Evolutionary conservation across 1,284 basidiomycete genomes (phyloP).

Genomic region (Sanguinoderma infundibulare): DNA sequence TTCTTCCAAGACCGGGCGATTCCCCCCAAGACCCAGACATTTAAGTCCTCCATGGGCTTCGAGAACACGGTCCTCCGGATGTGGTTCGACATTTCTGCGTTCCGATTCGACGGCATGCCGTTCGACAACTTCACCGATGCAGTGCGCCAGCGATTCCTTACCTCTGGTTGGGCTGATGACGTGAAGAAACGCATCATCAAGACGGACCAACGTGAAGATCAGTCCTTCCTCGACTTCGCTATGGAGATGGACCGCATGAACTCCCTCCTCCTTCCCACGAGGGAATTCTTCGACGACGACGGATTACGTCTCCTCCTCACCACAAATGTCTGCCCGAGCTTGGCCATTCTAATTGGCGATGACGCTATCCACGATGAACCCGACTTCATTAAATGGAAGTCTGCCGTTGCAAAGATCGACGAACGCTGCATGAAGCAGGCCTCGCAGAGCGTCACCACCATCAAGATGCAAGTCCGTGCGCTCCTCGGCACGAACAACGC

Average conservation of each 20-base stretch:
- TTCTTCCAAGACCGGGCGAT: background rate
- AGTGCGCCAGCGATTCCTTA: background rate
- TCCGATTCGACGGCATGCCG: background rate
- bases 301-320: background rate
- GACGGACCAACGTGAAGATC: background rate
- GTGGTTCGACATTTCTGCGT: background rate
- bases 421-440: too few relatives aligned
- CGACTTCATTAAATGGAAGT: too few relatives aligned
- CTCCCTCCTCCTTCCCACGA: background rate
- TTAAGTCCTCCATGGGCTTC: background rate
- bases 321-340: too few relatives aligned
- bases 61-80: background rate
- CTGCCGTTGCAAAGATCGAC: too few relatives aligned
- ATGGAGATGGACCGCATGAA: slow-evolving; percentile 2
- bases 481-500: too few relatives aligned
- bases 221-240: slow-evolving; percentile 3
- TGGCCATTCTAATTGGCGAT: too few relatives aligned
- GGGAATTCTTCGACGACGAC: background rate
- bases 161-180: background rate
- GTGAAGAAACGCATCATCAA: background rate
- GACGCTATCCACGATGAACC: too few relatives aligned
- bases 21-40: background rate
- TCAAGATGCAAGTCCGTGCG: too few relatives aligned
- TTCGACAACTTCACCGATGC: background rate
- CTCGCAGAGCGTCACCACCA: too few relatives aligned